Evolutionary conservation across 495 filamentous ascomycete species (phyloP), one percentile per base, ranked within the genome.

Genomic region (Podospora didyma): DNA sequence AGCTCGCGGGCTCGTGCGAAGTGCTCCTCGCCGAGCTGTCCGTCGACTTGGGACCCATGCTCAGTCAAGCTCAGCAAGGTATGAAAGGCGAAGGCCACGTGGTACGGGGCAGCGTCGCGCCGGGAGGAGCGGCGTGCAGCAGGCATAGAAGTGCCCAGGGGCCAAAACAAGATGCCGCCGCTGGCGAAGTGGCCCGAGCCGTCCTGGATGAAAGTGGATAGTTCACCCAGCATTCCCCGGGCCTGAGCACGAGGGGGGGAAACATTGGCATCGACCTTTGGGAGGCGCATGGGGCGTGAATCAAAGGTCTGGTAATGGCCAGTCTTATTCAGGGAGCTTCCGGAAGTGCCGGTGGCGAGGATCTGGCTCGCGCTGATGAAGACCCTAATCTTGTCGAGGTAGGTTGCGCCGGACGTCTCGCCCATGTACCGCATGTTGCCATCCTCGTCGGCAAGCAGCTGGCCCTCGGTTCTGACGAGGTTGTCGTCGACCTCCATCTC

Each of bases 221-320:
- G 49, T 11, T 62, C 49, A 10, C 42, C 41, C 22, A 76, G 46
- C 52, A 69, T 57, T 19, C 45, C 41, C 4, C 54, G 44, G 14
- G 68, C 67, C 5, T 75, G 66, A 4, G 56, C 35, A 1, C 31
- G 47, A 0, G 63, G 48, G 2, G 71, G 73, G 3, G 20, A 49
- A 50, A 17, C 60, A 45, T 10, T 66, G 64, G 44, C 71, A 56
- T 16, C 66, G 46, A 20, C n/a, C 46, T 0, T 53, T 17, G 1
- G 66, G 63, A 1, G 63, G 44, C 23, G 21, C 37, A 76, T 56
- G n/a, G 71, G 71, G 7, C 65, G 62, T 1, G 74, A 75, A 53
- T 77, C 73, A 46, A 59, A 62, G 4, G 74, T 75, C 51, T 77
- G 72, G 47, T 74, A 75, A 11, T 59, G 60, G 24, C 74, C 74